Conservation (phyloP, 2,329 filamentous ascomycete genomes). For the Aureobasidium sp. region DNA sequence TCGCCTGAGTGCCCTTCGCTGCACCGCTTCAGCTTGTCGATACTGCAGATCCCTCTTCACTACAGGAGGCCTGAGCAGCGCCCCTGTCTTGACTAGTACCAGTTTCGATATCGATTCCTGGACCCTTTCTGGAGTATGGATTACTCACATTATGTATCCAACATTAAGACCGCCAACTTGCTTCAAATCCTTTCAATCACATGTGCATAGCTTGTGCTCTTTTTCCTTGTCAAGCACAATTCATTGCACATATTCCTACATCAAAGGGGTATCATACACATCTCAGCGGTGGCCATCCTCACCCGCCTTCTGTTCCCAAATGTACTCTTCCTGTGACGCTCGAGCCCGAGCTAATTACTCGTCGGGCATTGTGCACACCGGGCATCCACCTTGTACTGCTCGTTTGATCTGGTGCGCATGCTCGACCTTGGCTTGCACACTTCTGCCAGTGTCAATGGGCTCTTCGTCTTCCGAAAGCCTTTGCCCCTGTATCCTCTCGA, state of each 20-base stretch:
- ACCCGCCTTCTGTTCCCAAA: too few relatives aligned
- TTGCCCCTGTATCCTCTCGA: conserved; percentile 36
- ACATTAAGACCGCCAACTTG: background rate
- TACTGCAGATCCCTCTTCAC: background rate
- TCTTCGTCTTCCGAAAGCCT: conserved; percentile 32
- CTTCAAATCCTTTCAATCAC: background rate
- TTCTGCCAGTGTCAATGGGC: conserved; percentile 39
- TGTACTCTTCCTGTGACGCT: background rate
- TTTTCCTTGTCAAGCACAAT: background rate
- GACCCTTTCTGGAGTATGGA: background rate
- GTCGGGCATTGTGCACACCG: conserved; percentile 16
- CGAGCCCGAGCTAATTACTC: background rate
- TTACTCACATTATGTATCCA: background rate
- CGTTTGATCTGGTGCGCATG: conserved; percentile 72
- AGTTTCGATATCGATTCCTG: background rate
- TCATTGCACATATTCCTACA: background rate
- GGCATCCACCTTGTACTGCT: conserved; percentile 39
- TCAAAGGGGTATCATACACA: background rate
- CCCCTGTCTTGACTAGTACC: background rate
- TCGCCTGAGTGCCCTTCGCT: background rate
- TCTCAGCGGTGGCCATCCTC: too few relatives aligned
- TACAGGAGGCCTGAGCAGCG: background rate
- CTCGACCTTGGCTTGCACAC: conserved; percentile 79
- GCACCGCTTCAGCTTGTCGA: background rate
- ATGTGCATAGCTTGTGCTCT: background rate